These are phyloP conservation scores for Coriaria nepalensis DNA, from an alignment of 306 rosid genomes.

Conservation along the genomic window DNA sequence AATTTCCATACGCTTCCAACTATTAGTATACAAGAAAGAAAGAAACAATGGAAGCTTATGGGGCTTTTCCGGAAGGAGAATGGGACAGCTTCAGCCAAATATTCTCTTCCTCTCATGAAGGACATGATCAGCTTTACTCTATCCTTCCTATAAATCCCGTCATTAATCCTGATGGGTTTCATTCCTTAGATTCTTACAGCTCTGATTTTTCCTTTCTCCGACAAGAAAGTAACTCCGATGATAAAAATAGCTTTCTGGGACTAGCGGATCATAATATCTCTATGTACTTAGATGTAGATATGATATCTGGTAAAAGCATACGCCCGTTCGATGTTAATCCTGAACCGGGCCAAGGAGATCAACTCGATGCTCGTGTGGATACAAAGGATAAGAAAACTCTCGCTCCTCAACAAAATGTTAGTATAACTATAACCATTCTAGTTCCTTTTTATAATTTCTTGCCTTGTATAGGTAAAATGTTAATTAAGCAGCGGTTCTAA, in stretches of 20 bases:
- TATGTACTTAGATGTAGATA: no score
- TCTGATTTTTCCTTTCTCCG: slow-evolving; percentile 31
- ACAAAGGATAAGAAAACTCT: slow-evolving; percentile 41
- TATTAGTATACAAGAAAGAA: neutral
- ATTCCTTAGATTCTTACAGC: slow-evolving; percentile 31
- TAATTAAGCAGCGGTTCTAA: slow-evolving; percentile 2
- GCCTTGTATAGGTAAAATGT: no score
- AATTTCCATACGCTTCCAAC: slow-evolving; percentile 1
- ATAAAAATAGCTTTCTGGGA: neutral
- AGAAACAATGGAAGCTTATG: slow-evolving; percentile 44
- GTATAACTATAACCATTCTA: neutral
- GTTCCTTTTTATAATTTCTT: no score
- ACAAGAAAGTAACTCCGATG: slow-evolving; percentile 34
- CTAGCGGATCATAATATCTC: no score
- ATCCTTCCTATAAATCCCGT: neutral
- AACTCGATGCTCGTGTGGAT: neutral
- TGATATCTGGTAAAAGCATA: no score
- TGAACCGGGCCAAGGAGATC: no score
- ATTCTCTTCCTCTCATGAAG: neutral
- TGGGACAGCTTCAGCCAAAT: neutral
- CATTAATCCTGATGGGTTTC: slow-evolving; percentile 14
- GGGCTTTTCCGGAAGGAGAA: slow-evolving; percentile 16
- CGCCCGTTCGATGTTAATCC: no score
- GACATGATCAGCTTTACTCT: neutral
- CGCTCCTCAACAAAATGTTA: slow-evolving; percentile 31